Evolutionary conservation across 352 stramenopile species (phyloP).

Genomic region (Phytophthora sansomeana): DNA sequence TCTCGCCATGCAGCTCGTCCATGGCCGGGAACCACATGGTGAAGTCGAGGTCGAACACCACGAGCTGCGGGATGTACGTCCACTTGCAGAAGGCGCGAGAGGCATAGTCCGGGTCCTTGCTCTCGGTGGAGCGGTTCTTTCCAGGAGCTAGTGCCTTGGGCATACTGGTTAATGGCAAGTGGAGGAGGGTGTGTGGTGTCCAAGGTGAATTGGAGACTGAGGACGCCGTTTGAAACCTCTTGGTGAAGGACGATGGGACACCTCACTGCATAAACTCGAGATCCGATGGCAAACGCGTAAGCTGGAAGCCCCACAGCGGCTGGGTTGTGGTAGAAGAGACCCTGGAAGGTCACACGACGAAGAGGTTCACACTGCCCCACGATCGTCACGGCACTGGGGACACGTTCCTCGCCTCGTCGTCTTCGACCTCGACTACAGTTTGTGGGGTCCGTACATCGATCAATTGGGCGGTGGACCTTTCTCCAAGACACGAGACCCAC

Average conservation of each 20-base stretch:
- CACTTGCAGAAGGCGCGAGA: slow-evolving; percentile 39
- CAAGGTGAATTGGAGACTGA: too few species aligned
- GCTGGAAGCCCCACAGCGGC: not conserved
- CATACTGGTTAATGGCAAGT: not conserved
- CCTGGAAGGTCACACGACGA: not conserved
- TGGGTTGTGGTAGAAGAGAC: not conserved
- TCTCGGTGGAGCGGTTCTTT: slow-evolving; percentile 31
- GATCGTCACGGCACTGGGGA: too few species aligned
- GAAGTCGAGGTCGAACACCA: slow-evolving; percentile 78
- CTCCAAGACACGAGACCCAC: slow-evolving; percentile 45
- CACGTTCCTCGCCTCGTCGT: slow-evolving; percentile 63
- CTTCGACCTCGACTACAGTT: slow-evolving; percentile 72
- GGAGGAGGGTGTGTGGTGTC: too few species aligned
- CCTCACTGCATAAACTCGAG: not conserved
- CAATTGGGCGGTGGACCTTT: slow-evolving; percentile 77
- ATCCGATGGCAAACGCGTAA: not conserved
- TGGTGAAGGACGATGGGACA: not conserved
- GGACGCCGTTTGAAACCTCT: too few species aligned
- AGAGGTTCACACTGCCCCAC: too few species aligned
- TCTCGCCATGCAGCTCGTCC: slow-evolving; percentile 80
- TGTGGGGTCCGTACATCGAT: slow-evolving; percentile 88
- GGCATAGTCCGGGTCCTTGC: slow-evolving; percentile 16
- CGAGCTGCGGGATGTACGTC: slow-evolving; percentile 56
- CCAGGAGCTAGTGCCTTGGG: slow-evolving; percentile 21
- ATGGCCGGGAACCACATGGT: slow-evolving; percentile 84